phyloP scores from a whole-genome alignment of 768 basidiomycete species.

The Naganishia vaughanmartiniae region DNA sequence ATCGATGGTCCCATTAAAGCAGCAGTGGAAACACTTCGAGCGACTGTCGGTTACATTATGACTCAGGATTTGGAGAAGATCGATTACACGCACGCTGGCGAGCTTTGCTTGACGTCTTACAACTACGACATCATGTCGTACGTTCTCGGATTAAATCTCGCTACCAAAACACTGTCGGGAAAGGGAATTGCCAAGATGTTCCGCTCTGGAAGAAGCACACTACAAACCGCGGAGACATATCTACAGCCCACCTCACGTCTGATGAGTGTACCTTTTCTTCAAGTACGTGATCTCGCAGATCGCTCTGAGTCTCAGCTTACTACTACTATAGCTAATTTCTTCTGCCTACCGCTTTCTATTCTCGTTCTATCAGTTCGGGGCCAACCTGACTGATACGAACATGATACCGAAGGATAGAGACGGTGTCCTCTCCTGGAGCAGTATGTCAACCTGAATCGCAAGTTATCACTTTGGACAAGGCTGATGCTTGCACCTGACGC shows the following conservation, averaged over 20 bases:
- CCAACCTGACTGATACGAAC: not conserved
- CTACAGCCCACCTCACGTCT: conserved; percentile 5
- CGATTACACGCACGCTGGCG: not conserved
- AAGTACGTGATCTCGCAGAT: no score
- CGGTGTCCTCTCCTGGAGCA: not conserved
- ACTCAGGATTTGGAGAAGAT: not conserved
- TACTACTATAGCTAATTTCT: no score
- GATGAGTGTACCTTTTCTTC: conserved; percentile 20
- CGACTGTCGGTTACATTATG: not conserved
- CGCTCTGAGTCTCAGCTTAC: no score
- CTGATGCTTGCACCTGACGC: no score
- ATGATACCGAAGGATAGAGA: not conserved
- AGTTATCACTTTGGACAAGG: no score
- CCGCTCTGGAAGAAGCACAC: not conserved
- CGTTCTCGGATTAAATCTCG: conserved; percentile 20
- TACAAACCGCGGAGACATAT: not conserved
- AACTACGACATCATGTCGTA: conserved; percentile 26
- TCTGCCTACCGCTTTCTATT: no score
- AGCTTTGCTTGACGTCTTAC: not conserved
- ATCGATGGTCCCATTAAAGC: not conserved
- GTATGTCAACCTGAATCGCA: no score
- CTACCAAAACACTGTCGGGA: not conserved
- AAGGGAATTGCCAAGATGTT: not conserved
- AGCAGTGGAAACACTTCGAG: not conserved
- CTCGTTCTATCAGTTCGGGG: not conserved